Evolutionary conservation across 208 protist species (phyloP).

Genomic region (Zelonia costaricensis): DNA sequence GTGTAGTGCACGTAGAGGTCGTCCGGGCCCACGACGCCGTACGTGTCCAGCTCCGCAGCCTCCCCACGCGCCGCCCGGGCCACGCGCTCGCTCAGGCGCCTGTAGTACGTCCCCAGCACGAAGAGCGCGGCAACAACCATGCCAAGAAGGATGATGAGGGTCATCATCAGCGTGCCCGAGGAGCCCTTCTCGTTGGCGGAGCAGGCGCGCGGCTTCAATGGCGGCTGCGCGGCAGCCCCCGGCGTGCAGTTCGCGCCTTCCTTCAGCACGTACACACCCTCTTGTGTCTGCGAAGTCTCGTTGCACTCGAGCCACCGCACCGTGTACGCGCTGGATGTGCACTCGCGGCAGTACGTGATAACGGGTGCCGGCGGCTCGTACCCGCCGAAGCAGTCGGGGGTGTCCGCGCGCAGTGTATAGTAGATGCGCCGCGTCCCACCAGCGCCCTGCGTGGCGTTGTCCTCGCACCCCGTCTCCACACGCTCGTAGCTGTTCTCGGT

Average conservation of each 20-base stretch:
- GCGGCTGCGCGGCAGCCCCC: not conserved
- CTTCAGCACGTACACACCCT: slow-evolving; percentile 3
- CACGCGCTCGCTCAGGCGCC: not conserved
- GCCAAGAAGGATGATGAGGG: too few species aligned
- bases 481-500: not conserved
- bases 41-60: not conserved
- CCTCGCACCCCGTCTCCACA: not conserved
- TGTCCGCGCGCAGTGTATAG: not conserved
- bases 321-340: slow-evolving; percentile 1
- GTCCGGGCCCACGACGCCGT: not conserved
- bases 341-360: not conserved
- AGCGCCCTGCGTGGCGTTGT: not conserved
- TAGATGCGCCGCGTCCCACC: not conserved
- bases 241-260: slow-evolving; percentile 1
- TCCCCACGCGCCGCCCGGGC: not conserved
- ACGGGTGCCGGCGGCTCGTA: not conserved
- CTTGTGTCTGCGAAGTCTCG: not conserved
- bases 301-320: slow-evolving; percentile 15
- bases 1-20: not conserved
- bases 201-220: not conserved
- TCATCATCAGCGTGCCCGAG: too few species aligned
- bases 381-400: not conserved
- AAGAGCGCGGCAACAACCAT: not conserved
- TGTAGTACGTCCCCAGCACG: not conserved
- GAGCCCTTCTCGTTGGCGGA: too few species aligned